A percentile compares a stretch with the other conserved stretches of the same genome.
Conservation (phyloP, 2,329 filamentous ascomycete species). For the Colletotrichum sp. region DNA sequence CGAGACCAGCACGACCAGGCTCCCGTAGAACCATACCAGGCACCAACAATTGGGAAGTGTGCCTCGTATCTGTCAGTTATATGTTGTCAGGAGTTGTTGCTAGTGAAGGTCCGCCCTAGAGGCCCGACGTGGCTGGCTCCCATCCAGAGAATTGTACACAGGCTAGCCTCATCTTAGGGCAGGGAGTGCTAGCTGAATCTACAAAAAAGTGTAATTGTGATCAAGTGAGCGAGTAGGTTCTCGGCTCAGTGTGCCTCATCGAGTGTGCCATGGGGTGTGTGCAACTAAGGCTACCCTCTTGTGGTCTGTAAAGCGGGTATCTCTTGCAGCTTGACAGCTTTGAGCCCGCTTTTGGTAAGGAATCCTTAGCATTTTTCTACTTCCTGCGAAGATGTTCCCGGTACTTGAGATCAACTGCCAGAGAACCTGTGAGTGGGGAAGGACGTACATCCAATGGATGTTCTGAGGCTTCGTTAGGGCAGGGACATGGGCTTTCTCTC, state of each 20-base stretch:
- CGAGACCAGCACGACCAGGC: background rate
- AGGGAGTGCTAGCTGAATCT: background rate
- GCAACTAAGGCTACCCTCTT: background rate
- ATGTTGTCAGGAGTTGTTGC: background rate
- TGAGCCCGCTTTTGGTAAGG: background rate
- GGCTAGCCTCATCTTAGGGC: background rate
- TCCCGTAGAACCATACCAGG: background rate
- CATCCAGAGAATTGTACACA: background rate
- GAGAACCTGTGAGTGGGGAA: background rate
- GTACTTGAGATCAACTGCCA: background rate
- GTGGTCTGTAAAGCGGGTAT: background rate
- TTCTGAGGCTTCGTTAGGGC: background rate
- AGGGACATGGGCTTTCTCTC: background rate
- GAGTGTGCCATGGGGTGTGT: background rate
- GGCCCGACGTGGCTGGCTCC: background rate
- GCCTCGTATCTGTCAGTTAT: background rate
- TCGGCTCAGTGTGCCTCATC: background rate
- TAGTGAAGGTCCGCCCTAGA: background rate
- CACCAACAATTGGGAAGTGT: background rate
- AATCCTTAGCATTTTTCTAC: background rate
- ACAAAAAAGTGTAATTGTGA: background rate
- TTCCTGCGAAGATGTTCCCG: rapidly evolving
- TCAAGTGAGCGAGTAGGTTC: background rate
- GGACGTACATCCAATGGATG: background rate
- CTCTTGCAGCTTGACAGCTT: background rate